phyloP scores from a whole-genome alignment of 805 yeast genomes.

The Candida odintsovae region DNA sequence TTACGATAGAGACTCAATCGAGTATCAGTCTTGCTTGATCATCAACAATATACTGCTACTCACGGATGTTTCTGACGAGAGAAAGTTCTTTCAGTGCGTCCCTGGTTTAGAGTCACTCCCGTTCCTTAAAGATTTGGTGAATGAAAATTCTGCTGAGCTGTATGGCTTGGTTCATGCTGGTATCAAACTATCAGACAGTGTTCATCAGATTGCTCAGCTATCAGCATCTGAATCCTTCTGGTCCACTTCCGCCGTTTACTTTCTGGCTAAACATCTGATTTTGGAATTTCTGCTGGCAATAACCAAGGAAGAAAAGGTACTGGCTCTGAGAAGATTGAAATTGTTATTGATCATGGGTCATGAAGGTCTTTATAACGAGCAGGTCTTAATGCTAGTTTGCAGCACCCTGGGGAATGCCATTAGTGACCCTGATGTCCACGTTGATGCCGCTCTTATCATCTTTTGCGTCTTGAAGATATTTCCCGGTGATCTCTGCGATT shows the following conservation, averaged over 20 bases:
- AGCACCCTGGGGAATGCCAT: constrained; percentile 14
- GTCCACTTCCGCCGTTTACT: constrained; percentile 30
- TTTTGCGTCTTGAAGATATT: constrained; percentile 11
- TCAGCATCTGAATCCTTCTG: constrained; percentile 25
- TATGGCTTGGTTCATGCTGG: constrained; percentile 4
- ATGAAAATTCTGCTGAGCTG: constrained; percentile 3
- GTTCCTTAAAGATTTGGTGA: constrained; percentile 1
- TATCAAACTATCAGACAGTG: constrained; percentile 11
- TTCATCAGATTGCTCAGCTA: constrained; percentile 11
- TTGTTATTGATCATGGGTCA: constrained; percentile 27
- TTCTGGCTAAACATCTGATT: constrained; percentile 32
- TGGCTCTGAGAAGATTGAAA: constrained; percentile 33
- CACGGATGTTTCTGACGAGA: constrained; percentile 34
- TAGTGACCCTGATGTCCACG: constrained; percentile 8
- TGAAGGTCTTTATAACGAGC: constrained; percentile 8
- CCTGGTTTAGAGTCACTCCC: constrained; percentile 7
- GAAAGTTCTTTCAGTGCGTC: constrained; percentile 9
- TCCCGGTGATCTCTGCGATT: constrained; percentile 3
- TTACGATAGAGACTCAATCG: constrained; percentile 15
- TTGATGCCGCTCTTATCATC: constrained; percentile 27
- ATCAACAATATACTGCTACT: constrained; percentile 32
- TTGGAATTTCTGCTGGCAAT: constrained; percentile 19
- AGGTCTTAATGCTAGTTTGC: constrained; percentile 20
- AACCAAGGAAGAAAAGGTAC: constrained; percentile 19
- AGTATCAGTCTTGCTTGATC: constrained; percentile 26